Percentiles rank a stretch among this genome's conserved stretches.
phyloP scores from a whole-genome alignment of 257 asterid genomes.

The Lycium barbarum region DNA sequence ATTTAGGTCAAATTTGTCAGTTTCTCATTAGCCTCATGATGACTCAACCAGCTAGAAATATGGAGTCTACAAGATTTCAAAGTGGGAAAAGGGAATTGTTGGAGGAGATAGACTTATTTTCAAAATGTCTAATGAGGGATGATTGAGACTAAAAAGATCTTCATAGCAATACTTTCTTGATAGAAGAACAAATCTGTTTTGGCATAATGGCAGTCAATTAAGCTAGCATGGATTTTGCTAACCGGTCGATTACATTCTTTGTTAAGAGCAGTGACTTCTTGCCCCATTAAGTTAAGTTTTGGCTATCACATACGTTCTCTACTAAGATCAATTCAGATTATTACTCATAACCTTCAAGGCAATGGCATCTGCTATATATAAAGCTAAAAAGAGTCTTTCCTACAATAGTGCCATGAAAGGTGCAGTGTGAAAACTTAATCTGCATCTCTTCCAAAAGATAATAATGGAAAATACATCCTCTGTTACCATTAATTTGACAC shows the following conservation, averaged over 20 bases:
- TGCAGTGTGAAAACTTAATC: neutral
- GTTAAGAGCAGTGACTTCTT: neutral
- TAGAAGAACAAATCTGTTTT: neutral
- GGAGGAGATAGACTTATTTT: conserved; percentile 71
- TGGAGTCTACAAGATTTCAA: conserved; percentile 35
- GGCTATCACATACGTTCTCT: neutral
- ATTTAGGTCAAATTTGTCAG: conserved; percentile 45
- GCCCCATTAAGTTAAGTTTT: neutral
- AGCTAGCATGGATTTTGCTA: neutral
- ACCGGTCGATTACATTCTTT: neutral
- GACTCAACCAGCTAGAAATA: conserved; percentile 40
- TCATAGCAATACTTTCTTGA: neutral
- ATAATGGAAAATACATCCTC: neutral
- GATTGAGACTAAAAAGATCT: conserved; percentile 41
- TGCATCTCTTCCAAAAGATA: neutral
- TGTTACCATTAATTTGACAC: neutral
- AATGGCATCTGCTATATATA: neutral
- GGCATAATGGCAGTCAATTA: neutral
- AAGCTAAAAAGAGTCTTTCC: neutral
- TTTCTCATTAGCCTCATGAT: conserved; percentile 56
- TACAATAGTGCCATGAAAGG: neutral
- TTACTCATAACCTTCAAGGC: neutral
- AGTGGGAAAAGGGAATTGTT: conserved; percentile 51
- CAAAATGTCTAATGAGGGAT: conserved; percentile 66
- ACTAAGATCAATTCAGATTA: conserved; percentile 9